Percentiles rank a stretch among this genome's conserved stretches.
Conservation (phyloP, 805 yeast genomes). For the Yamadazyma akitaensis region DNA sequence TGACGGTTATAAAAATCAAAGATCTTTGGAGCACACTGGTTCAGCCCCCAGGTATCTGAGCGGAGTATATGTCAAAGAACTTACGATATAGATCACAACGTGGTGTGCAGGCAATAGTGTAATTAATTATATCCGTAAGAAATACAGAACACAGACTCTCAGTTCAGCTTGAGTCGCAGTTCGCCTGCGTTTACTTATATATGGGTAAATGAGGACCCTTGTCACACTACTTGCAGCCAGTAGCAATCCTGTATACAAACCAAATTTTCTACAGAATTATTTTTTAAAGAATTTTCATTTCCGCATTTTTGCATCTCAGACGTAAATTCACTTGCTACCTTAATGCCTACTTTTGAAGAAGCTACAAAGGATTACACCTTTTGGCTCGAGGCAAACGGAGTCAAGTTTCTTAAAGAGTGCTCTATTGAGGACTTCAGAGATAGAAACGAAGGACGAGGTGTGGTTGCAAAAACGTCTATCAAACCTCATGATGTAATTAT, state of each 20-base stretch:
- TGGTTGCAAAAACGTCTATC: slow-evolving; percentile 64
- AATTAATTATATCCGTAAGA: too few relatives aligned
- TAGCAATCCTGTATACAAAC: not conserved
- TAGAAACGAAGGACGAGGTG: slow-evolving; percentile 70
- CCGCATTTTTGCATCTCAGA: not conserved
- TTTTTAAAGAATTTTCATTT: too few relatives aligned
- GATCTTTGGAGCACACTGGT: slow-evolving; percentile 9
- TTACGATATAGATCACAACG: too few relatives aligned
- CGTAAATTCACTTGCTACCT: not conserved
- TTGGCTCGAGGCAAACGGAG: slow-evolving; percentile 35
- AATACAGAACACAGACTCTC: too few relatives aligned
- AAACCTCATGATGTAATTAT: slow-evolving; percentile 62
- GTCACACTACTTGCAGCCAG: not conserved
- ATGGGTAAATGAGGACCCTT: too few relatives aligned
- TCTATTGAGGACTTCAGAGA: slow-evolving; percentile 57
- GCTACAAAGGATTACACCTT: slow-evolving; percentile 20
- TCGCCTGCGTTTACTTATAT: not conserved
- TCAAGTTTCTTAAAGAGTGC: slow-evolving; percentile 54
- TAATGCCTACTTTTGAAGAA: slow-evolving; percentile 4
- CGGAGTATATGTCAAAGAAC: slow-evolving; percentile 15
- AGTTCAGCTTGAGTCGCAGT: too few relatives aligned
- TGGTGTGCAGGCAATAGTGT: too few relatives aligned
- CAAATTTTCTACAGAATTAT: not conserved
- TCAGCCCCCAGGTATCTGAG: slow-evolving; percentile 17
- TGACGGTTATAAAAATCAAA: slow-evolving; percentile 34